Conservation (phyloP, 192 early-diverging fungal genomes). For the Backusella morwellensis region DNA sequence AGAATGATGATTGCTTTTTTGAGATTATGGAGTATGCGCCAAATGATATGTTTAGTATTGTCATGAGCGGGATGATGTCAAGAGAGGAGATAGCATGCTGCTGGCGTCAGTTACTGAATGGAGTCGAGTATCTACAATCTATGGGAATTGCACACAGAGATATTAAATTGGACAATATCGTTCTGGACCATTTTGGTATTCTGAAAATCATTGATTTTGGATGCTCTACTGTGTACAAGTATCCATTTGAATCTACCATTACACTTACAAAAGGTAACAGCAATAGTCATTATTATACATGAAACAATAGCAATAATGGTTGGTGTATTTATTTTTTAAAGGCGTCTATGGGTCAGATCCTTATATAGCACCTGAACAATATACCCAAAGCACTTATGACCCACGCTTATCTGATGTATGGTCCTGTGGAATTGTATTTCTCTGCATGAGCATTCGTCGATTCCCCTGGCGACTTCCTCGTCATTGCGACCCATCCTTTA, state of each 20-base stretch:
- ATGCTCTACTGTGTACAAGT: constrained; percentile 83
- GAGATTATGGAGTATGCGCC: constrained; percentile 92
- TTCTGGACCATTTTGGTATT: constrained; percentile 69
- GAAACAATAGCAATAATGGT: constrained; percentile 6
- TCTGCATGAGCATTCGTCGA: constrained; percentile 67
- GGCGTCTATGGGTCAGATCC: constrained; percentile 91
- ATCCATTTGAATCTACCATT: constrained; percentile 69
- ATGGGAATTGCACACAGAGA: constrained; percentile 94
- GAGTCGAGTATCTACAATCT: constrained; percentile 83
- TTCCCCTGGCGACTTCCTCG: constrained; percentile 68
- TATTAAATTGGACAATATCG: constrained; percentile 87
- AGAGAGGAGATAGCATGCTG: constrained; percentile 83
- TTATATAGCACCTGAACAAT: constrained; percentile 92
- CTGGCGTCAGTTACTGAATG: constrained; percentile 80
- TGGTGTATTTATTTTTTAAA: constrained; percentile 40
- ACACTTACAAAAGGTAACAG: constrained; percentile 38
- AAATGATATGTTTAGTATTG: constrained; percentile 83
- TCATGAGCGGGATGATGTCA: constrained; percentile 71
- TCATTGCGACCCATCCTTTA: constrained; percentile 54
- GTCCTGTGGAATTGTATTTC: constrained; percentile 87
- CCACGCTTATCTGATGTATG: constrained; percentile 84
- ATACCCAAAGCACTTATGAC: constrained; percentile 71
- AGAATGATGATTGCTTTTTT: constrained; percentile 54
- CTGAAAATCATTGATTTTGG: constrained; percentile 98
- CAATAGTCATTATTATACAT: not conserved